Evolutionary conservation across 1,284 basidiomycete species (phyloP).

Genomic region (Leccinum subrobustum): DNA sequence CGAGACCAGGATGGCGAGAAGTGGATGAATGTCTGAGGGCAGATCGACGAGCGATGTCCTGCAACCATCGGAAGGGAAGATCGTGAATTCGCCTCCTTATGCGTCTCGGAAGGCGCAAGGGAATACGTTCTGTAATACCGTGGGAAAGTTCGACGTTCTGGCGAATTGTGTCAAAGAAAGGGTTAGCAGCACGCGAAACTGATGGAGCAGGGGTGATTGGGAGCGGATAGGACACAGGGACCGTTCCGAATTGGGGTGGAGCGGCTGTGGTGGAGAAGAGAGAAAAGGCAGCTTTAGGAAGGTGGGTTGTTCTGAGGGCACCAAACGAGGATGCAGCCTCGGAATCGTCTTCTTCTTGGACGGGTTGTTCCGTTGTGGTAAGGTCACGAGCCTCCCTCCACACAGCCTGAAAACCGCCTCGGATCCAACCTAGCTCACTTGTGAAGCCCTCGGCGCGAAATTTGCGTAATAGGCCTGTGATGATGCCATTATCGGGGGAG

Average conservation of each 20-base stretch:
- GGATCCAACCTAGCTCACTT: conserved; percentile 71
- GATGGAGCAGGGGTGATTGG: conserved; percentile 24
- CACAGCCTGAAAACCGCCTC: conserved; percentile 77
- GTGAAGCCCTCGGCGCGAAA: conserved; percentile 71
- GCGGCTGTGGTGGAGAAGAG: conserved; percentile 48
- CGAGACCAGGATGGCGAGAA: conserved; percentile 76
- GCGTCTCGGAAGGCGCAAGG: conserved; percentile 67
- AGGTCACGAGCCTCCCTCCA: conserved; percentile 54
- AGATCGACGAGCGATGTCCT: conserved; percentile 63
- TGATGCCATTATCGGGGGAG: conserved; percentile 65
- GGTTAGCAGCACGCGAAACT: conserved; percentile 48
- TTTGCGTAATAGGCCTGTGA: conserved; percentile 81
- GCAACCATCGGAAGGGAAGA: conserved; percentile 82
- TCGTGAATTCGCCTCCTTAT: conserved; percentile 65
- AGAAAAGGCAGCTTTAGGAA: conserved; percentile 67
- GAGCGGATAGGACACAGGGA: conserved; percentile 19
- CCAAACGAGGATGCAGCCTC: conserved; percentile 25
- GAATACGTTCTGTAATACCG: conserved; percentile 80
- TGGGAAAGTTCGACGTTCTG: conserved; percentile 91
- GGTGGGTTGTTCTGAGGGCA: conserved; percentile 55
- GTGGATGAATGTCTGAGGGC: conserved; percentile 22
- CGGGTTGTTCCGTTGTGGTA: conserved; percentile 48
- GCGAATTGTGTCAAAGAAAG: conserved; percentile 94
- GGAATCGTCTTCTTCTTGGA: conserved; percentile 52
- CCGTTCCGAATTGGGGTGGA: conserved; percentile 7